Evolutionary conservation across 805 yeast genomes (phyloP).

Genomic region (Saccharomycopsis fermentans): DNA sequence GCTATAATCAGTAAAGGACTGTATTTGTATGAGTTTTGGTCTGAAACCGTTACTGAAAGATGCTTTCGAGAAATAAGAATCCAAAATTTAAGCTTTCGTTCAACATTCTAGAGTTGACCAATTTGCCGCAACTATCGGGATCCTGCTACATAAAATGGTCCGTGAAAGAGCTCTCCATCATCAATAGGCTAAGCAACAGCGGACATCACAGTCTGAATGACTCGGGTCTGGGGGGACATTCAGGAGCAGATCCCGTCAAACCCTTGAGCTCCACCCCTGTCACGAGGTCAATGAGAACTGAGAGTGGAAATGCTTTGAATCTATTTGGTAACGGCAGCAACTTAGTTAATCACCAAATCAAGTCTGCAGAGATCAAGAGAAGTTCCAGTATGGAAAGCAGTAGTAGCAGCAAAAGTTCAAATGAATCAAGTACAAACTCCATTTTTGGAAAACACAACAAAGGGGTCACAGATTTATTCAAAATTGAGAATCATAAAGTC

Average conservation of each 20-base stretch:
- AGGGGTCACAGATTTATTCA: slow-evolving; percentile 32
- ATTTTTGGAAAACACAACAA: slow-evolving; percentile 19
- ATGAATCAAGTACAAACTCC: neutral
- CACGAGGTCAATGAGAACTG: slow-evolving; percentile 30
- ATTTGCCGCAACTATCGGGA: slow-evolving; percentile 75
- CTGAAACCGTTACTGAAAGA: too few species aligned
- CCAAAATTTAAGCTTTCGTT: slow-evolving; percentile 12
- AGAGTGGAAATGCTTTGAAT: slow-evolving; percentile 14
- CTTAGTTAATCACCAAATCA: neutral
- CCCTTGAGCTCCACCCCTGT: slow-evolving; percentile 27
- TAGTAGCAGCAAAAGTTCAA: neutral
- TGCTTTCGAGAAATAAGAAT: slow-evolving; percentile 1
- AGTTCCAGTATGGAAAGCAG: slow-evolving; percentile 5
- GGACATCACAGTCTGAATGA: neutral
- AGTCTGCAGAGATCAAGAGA: slow-evolving; percentile 1
- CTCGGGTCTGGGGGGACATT: neutral
- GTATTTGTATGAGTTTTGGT: too few species aligned
- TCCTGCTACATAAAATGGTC: slow-evolving; percentile 55
- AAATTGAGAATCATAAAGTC: slow-evolving; percentile 43
- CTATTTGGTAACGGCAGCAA: neutral
- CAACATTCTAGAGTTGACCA: slow-evolving; percentile 44
- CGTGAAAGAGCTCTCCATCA: slow-evolving; percentile 35
- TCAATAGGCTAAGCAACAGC: slow-evolving; percentile 12
- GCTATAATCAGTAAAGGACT: too few species aligned
- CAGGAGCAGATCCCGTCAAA: slow-evolving; percentile 17